A percentile compares a stretch with the other conserved stretches of the same genome.
Conservation (phyloP, 2,329 filamentous ascomycete species). For the Pseudogymnoascus sp. region DNA sequence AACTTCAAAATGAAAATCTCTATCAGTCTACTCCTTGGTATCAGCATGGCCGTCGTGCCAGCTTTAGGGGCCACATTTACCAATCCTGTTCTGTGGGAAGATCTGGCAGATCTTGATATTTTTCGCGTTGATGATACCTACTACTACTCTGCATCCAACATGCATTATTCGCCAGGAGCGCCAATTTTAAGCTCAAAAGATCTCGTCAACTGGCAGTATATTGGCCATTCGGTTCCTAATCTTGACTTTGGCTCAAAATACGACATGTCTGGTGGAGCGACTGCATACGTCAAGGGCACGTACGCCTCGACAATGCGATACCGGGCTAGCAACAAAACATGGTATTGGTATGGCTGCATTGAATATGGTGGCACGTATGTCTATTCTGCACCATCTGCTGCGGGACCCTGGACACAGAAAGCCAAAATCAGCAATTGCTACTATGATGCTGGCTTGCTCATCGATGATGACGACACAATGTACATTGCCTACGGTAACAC, state of each 20-base stretch:
- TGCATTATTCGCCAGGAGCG: conserved; percentile 42
- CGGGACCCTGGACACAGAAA: conserved; percentile 37
- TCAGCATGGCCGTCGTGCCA: neutral
- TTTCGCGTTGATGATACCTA: conserved; percentile 41
- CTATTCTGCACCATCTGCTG: conserved; percentile 39
- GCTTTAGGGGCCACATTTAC: conserved; percentile 26
- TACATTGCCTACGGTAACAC: conserved; percentile 49
- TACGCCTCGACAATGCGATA: conserved; percentile 50
- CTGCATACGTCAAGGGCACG: conserved; percentile 46
- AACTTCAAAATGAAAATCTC: neutral
- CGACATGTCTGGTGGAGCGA: conserved; percentile 35
- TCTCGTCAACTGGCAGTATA: conserved; percentile 43
- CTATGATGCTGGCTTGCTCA: conserved; percentile 50
- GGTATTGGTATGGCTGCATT: conserved; percentile 52
- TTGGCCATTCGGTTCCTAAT: conserved; percentile 39
- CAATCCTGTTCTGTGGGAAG: conserved; percentile 47
- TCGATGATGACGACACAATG: conserved; percentile 49
- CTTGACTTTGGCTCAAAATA: conserved; percentile 43
- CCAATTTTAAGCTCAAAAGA: conserved; percentile 49
- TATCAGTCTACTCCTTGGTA: neutral
- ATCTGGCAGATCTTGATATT: conserved; percentile 47
- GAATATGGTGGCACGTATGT: conserved; percentile 44
- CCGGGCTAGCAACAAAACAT: conserved; percentile 39
- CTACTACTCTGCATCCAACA: conserved; percentile 39
- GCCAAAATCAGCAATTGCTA: conserved; percentile 40